Evolutionary conservation across 768 basidiomycete genomes (phyloP).

Genomic region (Neoboletus magnificus): DNA sequence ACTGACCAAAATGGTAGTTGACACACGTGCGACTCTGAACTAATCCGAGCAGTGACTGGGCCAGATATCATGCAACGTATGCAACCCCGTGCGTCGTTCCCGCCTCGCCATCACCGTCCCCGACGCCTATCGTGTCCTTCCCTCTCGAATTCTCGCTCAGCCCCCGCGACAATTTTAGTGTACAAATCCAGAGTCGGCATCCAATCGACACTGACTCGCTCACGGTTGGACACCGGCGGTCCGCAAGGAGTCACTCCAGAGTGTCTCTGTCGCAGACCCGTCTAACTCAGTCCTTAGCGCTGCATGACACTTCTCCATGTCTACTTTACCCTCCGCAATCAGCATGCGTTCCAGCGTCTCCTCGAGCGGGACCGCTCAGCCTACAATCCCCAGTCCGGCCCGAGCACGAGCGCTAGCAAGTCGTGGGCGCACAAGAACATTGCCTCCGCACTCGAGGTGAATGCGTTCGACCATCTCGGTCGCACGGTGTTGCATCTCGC

Average conservation of each 20-base stretch:
- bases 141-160: not conserved
- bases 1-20: not conserved
- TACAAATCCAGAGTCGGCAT: conserved; percentile 6
- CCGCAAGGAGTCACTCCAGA: conserved; percentile 21
- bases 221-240: conserved; percentile 19
- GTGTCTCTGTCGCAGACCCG: conserved; percentile 24
- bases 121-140: not conserved
- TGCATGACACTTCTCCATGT: conserved; percentile 84
- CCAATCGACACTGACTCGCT: conserved; percentile 12
- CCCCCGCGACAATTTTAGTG: not conserved
- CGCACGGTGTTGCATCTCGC: conserved; percentile 81
- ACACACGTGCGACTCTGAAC: conserved; percentile 15
- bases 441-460: conserved; percentile 49
- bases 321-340: conserved; percentile 64
- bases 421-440: conserved; percentile 55
- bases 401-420: conserved; percentile 49
- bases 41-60: not conserved
- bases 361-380: conserved; percentile 50
- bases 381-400: conserved; percentile 20
- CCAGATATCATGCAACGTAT: not conserved
- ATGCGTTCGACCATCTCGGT: conserved; percentile 68
- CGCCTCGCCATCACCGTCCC: not conserved
- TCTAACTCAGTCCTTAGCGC: conserved; percentile 13
- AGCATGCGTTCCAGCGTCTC: conserved; percentile 73
- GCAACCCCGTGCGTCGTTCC: not conserved